These are phyloP conservation scores for Parathielavia hyrcaniae DNA, from an alignment of 495 filamentous ascomycete species.

Conservation along the genomic window DNA sequence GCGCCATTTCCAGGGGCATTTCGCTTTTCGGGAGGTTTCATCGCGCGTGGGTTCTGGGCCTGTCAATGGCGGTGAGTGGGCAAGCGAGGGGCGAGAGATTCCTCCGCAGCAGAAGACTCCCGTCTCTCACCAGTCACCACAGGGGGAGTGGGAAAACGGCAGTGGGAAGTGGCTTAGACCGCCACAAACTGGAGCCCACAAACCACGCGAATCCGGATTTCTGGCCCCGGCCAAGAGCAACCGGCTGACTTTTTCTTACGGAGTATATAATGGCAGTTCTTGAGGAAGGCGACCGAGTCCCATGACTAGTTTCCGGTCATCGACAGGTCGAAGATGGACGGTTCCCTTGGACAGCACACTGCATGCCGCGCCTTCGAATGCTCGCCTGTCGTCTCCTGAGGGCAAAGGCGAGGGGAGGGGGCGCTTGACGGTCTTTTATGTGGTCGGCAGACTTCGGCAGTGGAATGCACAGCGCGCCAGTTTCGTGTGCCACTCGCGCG, in stretches of 20 bases:
- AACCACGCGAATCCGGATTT: no score
- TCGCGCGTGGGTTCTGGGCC: background rate
- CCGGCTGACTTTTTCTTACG: no score
- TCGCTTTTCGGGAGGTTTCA: conserved; percentile 7
- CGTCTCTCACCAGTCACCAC: no score
- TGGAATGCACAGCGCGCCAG: conserved; percentile 23
- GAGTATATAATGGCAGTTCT: no score
- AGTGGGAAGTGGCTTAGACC: no score
- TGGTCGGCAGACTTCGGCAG: conserved; percentile 22
- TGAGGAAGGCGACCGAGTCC: no score
- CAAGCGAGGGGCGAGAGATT: conserved; percentile 11
- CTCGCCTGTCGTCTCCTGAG: conserved; percentile 19
- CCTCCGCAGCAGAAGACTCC: background rate
- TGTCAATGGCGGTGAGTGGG: conserved; percentile 4
- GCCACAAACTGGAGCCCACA: no score
- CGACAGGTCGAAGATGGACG: no score
- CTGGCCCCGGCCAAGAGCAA: no score
- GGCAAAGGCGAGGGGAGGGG: conserved; percentile 7
- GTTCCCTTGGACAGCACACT: no score
- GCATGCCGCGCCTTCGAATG: background rate
- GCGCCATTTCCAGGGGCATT: conserved; percentile 14
- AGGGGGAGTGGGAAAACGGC: no score
- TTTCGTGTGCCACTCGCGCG: conserved; percentile 28
- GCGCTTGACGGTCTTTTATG: conserved; percentile 24
- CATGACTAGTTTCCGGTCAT: no score